Evolutionary conservation across 805 yeast genomes (phyloP).

Genomic region (Spathaspora gorwiae): DNA sequence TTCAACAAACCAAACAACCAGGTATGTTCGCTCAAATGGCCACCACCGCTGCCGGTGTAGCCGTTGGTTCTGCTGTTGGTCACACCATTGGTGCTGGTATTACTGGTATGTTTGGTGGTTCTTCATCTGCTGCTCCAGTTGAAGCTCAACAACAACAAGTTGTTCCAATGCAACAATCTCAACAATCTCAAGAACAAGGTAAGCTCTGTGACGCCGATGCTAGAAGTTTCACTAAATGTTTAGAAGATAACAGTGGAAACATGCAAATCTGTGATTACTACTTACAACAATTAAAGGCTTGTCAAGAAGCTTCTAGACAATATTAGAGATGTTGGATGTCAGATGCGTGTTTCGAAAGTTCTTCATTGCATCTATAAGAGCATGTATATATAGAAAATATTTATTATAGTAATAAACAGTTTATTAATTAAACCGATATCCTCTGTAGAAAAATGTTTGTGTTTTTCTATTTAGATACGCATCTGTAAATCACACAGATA

Average conservation of each 20-base stretch:
- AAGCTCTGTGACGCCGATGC: slow-evolving; percentile 88
- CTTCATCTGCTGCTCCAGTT: slow-evolving; percentile 51
- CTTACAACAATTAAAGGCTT: slow-evolving; percentile 94
- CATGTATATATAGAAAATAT: no score
- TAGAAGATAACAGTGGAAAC: slow-evolving; percentile 90
- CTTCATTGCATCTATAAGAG: no score
- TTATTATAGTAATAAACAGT: no score
- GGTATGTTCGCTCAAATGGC: slow-evolving; percentile 98
- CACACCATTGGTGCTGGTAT: slow-evolving; percentile 96
- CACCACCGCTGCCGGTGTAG: slow-evolving; percentile 98
- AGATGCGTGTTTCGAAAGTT: no score
- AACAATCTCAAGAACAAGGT: slow-evolving; percentile 41
- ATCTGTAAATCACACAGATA: no score
- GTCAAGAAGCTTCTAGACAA: slow-evolving; percentile 88
- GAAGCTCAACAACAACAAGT: slow-evolving; percentile 42
- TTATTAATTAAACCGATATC: no score
- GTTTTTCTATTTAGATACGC: no score
- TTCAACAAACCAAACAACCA: slow-evolving; percentile 53
- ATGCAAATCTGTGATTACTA: slow-evolving; percentile 96
- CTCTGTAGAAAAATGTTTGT: no score
- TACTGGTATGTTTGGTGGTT: slow-evolving; percentile 83
- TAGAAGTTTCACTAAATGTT: slow-evolving; percentile 89
- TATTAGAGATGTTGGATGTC: slow-evolving; percentile 41
- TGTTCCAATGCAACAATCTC: slow-evolving; percentile 23
- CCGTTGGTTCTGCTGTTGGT: slow-evolving; percentile 96